Percentiles rank a stretch among this genome's conserved stretches.
Evolutionary conservation across 352 stramenopile genomes (phyloP).

Genomic region (Globisporangium mamillatum): DNA sequence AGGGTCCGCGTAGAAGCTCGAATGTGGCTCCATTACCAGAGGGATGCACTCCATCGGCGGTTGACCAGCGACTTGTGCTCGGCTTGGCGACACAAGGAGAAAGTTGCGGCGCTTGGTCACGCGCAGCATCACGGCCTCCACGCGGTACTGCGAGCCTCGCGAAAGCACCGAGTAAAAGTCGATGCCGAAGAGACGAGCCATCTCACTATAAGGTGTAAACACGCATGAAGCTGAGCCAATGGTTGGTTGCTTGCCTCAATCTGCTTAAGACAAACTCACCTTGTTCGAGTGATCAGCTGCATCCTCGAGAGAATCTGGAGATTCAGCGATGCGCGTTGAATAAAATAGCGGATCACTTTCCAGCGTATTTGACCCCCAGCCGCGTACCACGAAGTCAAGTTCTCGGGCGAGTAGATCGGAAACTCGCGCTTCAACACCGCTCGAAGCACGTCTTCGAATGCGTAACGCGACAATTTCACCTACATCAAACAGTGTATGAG

Average conservation of each 20-base stretch:
- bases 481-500: slow-evolving; percentile 20
- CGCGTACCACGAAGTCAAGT: slow-evolving; percentile 63
- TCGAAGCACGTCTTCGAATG: slow-evolving; percentile 73
- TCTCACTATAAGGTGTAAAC: slow-evolving; percentile 58
- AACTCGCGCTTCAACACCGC: slow-evolving; percentile 63
- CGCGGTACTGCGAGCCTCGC: slow-evolving; percentile 91
- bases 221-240: not conserved
- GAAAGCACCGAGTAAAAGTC: slow-evolving; percentile 93
- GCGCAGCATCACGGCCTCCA: slow-evolving; percentile 91
- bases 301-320: slow-evolving; percentile 80
- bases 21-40: slow-evolving; percentile 95
- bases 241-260: no score
- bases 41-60: slow-evolving; percentile 91
- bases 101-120: slow-evolving; percentile 89
- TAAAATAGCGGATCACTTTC: slow-evolving; percentile 55
- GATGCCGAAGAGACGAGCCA: slow-evolving; percentile 92
- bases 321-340: slow-evolving; percentile 48
- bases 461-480: slow-evolving; percentile 82
- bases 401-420: slow-evolving; percentile 53
- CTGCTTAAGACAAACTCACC: slow-evolving; percentile 25
- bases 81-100: slow-evolving; percentile 76
- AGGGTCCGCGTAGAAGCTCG: slow-evolving; percentile 95
- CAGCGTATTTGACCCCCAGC: slow-evolving; percentile 35
- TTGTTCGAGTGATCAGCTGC: slow-evolving; percentile 82
- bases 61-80: slow-evolving; percentile 85